These are phyloP conservation scores for Cetraspora pellucida DNA, from an alignment of 192 early-diverging fungal species.

Conservation along the genomic window DNA sequence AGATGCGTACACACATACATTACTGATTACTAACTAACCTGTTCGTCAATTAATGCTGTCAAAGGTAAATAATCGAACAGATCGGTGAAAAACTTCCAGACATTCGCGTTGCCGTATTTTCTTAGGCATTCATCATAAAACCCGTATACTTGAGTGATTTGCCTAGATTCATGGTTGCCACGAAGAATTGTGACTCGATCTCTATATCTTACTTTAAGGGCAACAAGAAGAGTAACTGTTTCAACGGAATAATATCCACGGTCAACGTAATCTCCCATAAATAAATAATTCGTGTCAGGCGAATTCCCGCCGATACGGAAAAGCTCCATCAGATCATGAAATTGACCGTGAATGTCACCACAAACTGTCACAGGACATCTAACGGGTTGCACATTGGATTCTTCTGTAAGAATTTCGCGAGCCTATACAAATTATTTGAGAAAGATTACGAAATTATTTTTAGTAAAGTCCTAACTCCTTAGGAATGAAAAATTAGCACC, in stretches of 20 bases:
- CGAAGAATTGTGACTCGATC: constrained; percentile 94
- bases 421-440: constrained; percentile 59
- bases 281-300: constrained; percentile 97
- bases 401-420: constrained; percentile 92
- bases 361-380: constrained; percentile 97
- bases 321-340: constrained; percentile 96
- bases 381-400: constrained; percentile 98
- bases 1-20: too few species aligned
- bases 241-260: constrained; percentile 99
- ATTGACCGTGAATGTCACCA: constrained; percentile 99
- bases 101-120: constrained; percentile 98
- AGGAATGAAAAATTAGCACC: too few species aligned
- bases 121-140: constrained; percentile 99
- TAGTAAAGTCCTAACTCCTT: too few species aligned
- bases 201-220: constrained; percentile 91
- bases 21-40: constrained; percentile 45
- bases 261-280: constrained; percentile 99
- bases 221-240: constrained; percentile 93
- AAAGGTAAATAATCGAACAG: constrained; percentile 97
- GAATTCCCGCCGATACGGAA: constrained; percentile 96
- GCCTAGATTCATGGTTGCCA: constrained; percentile 98
- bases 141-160: constrained; percentile 99
- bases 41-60: constrained; percentile 95
- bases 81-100: constrained; percentile 98
- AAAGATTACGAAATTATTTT: too few species aligned